Percentiles rank a stretch among this genome's conserved stretches.
Evolutionary conservation across 2,329 filamentous ascomycete genomes (phyloP).

Genomic region (Trichoderma sp.): DNA sequence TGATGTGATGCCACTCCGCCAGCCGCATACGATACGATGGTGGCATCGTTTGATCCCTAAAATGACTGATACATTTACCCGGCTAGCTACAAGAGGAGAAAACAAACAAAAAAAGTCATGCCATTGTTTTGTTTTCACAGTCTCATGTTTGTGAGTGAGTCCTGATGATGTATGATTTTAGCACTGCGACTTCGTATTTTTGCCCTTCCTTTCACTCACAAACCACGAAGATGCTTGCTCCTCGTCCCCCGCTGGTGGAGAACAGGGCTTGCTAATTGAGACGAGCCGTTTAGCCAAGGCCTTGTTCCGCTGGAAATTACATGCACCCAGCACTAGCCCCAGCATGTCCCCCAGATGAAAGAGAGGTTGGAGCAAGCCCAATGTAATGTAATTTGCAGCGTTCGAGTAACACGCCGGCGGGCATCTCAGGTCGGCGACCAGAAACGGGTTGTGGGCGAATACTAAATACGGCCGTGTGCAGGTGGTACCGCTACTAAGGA

Average conservation of each 20-base stretch:
- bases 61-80: not conserved
- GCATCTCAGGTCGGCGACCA: not conserved
- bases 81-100: not conserved
- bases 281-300: not conserved
- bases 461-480: not conserved
- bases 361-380: not conserved
- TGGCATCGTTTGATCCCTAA: slow-evolving; percentile 3
- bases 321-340: not conserved
- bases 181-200: slow-evolving; percentile 13
- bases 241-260: not conserved
- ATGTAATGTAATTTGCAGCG: not conserved
- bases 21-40: slow-evolving; percentile 7
- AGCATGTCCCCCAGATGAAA: not conserved
- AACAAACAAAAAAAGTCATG: not conserved
- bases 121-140: not conserved
- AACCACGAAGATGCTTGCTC: not conserved
- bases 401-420: not conserved
- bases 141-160: not conserved
- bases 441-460: not conserved
- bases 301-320: not conserved
- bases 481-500: not conserved
- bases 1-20: slow-evolving; percentile 14
- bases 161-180: slow-evolving; percentile 1
- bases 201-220: not conserved
- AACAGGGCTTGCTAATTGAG: not conserved